Conservation (phyloP, 106 monocot genomes). For the Alisma plantagoaquatica region DNA sequence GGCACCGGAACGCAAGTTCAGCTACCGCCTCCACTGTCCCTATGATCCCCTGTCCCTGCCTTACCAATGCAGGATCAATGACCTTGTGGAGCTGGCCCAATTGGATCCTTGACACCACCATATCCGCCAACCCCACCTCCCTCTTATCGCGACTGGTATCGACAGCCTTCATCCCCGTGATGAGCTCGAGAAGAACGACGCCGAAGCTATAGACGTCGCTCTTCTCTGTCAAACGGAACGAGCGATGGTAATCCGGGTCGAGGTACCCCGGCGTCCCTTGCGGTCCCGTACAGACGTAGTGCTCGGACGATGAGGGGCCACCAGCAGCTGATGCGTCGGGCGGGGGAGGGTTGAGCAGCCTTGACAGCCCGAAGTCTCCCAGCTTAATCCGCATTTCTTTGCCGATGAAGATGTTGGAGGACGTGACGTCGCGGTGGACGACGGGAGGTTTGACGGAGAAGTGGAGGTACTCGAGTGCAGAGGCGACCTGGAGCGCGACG, state of each 20-base stretch:
- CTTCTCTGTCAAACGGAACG: constrained; percentile 71
- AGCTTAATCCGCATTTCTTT: constrained; percentile 60
- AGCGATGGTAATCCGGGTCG: constrained; percentile 73
- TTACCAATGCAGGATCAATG: constrained; percentile 40
- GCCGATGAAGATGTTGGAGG: constrained; percentile 70
- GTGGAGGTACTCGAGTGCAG: constrained; percentile 66
- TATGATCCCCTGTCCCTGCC: constrained; percentile 19
- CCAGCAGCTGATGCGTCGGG: not conserved
- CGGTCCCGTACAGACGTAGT: constrained; percentile 63
- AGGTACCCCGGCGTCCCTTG: constrained; percentile 89
- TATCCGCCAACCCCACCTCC: constrained; percentile 54
- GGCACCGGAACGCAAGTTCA: constrained; percentile 74
- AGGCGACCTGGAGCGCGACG: constrained; percentile 50
- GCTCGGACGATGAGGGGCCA: constrained; percentile 11
- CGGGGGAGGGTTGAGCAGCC: constrained; percentile 29
- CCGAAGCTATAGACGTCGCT: constrained; percentile 94
- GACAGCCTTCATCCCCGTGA: constrained; percentile 73
- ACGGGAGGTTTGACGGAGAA: constrained; percentile 60
- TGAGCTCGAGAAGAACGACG: constrained; percentile 68
- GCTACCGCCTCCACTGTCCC: constrained; percentile 39
- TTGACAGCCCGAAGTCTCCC: constrained; percentile 65
- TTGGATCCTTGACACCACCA: constrained; percentile 63
- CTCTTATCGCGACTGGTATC: constrained; percentile 53
- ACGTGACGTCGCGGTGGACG: constrained; percentile 78
- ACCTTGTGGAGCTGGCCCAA: constrained; percentile 41